phyloP scores from a whole-genome alignment of 2,329 filamentous ascomycete species.

The Ceratocystis lukuohia region DNA sequence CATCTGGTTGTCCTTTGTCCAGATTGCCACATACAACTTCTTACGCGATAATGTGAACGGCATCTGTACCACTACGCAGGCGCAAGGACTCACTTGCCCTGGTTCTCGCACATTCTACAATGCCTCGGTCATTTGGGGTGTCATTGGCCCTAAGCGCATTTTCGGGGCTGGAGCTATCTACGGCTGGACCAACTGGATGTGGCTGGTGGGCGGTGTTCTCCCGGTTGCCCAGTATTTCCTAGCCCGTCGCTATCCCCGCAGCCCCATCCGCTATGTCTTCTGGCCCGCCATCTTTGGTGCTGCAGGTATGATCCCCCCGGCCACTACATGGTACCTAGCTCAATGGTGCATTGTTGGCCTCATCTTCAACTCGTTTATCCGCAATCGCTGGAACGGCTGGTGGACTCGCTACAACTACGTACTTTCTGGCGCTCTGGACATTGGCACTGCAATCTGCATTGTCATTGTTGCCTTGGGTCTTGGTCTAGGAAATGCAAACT shows the following conservation, averaged over 20 bases:
- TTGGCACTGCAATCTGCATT: slow-evolving; percentile 44
- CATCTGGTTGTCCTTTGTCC: slow-evolving; percentile 30
- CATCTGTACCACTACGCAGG: slow-evolving; percentile 37
- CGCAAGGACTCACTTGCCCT: slow-evolving; percentile 42
- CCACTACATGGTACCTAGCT: slow-evolving; percentile 42
- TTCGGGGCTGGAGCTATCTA: slow-evolving; percentile 34
- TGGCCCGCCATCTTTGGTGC: slow-evolving; percentile 42
- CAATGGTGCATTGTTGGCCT: slow-evolving; percentile 42
- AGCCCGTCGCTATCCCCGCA: slow-evolving; percentile 35
- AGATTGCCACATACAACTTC: slow-evolving; percentile 30
- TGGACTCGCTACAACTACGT: slow-evolving; percentile 49
- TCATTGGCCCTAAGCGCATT: slow-evolving; percentile 34
- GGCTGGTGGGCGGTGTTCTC: slow-evolving; percentile 37
- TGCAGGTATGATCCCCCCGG: slow-evolving; percentile 38
- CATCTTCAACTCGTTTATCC: slow-evolving; percentile 42
- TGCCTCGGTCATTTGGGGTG: slow-evolving; percentile 46
- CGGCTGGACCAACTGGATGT: slow-evolving; percentile 40
- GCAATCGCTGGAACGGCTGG: slow-evolving; percentile 39
- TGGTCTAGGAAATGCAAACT: slow-evolving; percentile 31
- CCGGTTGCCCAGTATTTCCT: slow-evolving; percentile 37
- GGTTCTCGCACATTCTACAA: slow-evolving; percentile 47
- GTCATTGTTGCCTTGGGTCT: slow-evolving; percentile 38
- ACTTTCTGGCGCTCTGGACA: slow-evolving; percentile 44
- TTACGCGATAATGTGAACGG: slow-evolving; percentile 36
- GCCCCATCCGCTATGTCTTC: slow-evolving; percentile 36